Evolutionary conservation across 768 basidiomycete genomes (phyloP).

Genomic region (Atractiella rhizophila): DNA sequence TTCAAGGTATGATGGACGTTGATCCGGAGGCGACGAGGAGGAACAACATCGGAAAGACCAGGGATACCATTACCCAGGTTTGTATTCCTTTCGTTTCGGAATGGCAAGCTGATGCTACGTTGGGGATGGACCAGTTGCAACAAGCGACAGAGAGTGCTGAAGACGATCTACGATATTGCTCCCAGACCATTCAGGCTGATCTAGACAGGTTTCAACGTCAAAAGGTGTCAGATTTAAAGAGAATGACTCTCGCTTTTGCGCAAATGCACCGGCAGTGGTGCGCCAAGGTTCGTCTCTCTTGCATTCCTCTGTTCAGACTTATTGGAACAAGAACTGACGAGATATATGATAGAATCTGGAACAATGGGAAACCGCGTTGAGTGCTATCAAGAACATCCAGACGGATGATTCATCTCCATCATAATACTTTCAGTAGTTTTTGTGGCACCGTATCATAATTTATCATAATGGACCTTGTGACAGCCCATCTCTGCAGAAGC

Average conservation of each 20-base stretch:
- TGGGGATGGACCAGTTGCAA: too few species aligned
- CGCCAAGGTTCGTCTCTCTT: slow-evolving; percentile 40
- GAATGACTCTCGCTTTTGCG: slow-evolving; percentile 79
- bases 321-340: slow-evolving; percentile 8
- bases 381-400: slow-evolving; percentile 69
- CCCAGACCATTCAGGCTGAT: slow-evolving; percentile 87
- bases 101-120: neutral
- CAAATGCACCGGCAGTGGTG: slow-evolving; percentile 87
- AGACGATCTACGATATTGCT: slow-evolving; percentile 86
- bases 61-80: slow-evolving; percentile 86
- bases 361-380: slow-evolving; percentile 87
- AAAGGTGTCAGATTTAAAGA: slow-evolving; percentile 83
- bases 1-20: slow-evolving; percentile 96
- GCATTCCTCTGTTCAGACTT: slow-evolving; percentile 1
- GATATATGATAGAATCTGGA: slow-evolving; percentile 63
- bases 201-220: slow-evolving; percentile 94
- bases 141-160: too few species aligned
- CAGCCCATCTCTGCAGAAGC: too few species aligned
- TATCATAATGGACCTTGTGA: too few species aligned
- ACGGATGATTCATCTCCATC: slow-evolving; percentile 28
- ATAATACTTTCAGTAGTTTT: neutral
- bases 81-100: slow-evolving; percentile 10
- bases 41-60: slow-evolving; percentile 76
- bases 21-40: slow-evolving; percentile 89
- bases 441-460: too few species aligned